Percentiles rank a stretch among this genome's conserved stretches.
Evolutionary conservation across 2,329 filamentous ascomycete genomes (phyloP).

Genomic region (Colletotrichum sublineola): DNA sequence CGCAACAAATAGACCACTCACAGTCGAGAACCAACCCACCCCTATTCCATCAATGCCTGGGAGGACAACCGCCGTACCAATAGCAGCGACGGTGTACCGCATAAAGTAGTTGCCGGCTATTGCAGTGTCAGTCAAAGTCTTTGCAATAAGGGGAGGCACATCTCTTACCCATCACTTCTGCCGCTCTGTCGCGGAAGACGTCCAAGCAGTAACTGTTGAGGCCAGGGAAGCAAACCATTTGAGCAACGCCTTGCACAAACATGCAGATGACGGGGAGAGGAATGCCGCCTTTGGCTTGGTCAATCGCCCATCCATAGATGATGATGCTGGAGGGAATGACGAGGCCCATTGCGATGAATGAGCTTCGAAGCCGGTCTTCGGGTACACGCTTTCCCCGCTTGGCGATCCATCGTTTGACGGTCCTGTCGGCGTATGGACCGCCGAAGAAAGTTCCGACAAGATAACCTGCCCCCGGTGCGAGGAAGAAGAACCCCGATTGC

Average conservation of each 20-base stretch:
- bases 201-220: conserved; percentile 68
- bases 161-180: conserved; percentile 39
- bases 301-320: conserved; percentile 72
- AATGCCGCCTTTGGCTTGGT: conserved; percentile 56
- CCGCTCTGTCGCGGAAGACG: conserved; percentile 38
- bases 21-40: conserved; percentile 85
- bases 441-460: conserved; percentile 75
- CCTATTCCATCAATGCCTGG: conserved; percentile 80
- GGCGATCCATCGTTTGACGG: conserved; percentile 72
- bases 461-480: conserved; percentile 77
- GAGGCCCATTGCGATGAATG: conserved; percentile 70
- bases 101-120: conserved; percentile 83
- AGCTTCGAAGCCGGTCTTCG: conserved; percentile 76
- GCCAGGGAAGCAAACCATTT: conserved; percentile 77
- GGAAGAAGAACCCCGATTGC: conserved; percentile 76
- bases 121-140: background rate
- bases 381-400: conserved; percentile 71
- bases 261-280: conserved; percentile 73
- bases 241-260: conserved; percentile 77
- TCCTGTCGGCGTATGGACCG: conserved; percentile 75
- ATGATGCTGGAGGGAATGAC: conserved; percentile 75
- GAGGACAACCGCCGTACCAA: conserved; percentile 78
- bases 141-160: too few species aligned
- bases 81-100: conserved; percentile 80
- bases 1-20: conserved; percentile 54